Percentiles rank a stretch among this genome's conserved stretches.
phyloP scores from a whole-genome alignment of 257 asterid genomes.

The Solanum arcanum region DNA sequence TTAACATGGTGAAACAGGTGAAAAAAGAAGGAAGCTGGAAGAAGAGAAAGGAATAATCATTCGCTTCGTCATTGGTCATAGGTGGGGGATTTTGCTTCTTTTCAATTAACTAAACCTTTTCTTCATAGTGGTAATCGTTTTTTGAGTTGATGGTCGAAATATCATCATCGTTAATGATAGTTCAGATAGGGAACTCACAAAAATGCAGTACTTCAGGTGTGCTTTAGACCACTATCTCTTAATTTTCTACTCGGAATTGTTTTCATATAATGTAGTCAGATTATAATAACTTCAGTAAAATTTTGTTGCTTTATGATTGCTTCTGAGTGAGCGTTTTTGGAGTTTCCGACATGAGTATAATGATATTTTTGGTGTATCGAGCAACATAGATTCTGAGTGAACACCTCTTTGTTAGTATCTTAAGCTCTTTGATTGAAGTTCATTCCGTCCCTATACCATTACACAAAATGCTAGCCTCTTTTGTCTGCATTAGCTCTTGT shows the following conservation, averaged over 20 bases:
- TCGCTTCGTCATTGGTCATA: conserved; percentile 81
- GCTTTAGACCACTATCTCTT: not conserved
- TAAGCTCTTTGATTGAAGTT: not conserved
- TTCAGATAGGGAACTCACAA: not conserved
- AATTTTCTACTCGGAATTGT: not conserved
- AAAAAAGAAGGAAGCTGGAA: conserved; percentile 49
- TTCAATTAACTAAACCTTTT: not conserved
- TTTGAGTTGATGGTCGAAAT: not conserved
- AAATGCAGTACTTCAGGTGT: not conserved
- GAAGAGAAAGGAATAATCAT: conserved; percentile 64
- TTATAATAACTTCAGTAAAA: not conserved
- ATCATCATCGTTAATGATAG: not conserved
- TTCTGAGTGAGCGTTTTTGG: not conserved
- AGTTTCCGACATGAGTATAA: not conserved
- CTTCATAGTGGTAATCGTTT: not conserved
- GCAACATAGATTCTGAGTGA: not conserved
- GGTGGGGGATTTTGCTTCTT: conserved; percentile 25
- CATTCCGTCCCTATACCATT: not conserved
- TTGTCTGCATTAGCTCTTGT: not conserved
- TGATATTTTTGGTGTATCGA: not conserved
- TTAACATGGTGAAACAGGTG: conserved; percentile 35
- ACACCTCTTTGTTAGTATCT: not conserved
- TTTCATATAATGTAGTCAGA: not conserved
- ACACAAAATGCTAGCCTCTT: not conserved
- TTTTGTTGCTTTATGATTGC: not conserved